Base-by-base conservation (phyloP, 2,329 filamentous ascomycete species). In the Claviceps capensis region DNA sequence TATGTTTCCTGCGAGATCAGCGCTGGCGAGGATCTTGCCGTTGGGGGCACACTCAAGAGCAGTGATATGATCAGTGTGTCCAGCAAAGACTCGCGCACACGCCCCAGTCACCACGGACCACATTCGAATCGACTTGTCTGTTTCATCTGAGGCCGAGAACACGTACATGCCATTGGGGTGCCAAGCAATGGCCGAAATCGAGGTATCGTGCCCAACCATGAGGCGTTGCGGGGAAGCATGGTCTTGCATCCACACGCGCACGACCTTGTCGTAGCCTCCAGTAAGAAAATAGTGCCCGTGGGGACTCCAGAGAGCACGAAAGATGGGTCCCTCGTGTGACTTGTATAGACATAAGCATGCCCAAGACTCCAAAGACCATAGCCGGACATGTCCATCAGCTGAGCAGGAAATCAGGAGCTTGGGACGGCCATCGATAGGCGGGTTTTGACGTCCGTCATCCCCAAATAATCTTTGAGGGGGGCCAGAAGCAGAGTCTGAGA, bases 281-380 rank as follows among this genome's bases (percentile, higher is more conserved):
- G 86, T 90, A 40, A 87, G 76, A 63, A 98, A 98, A 70, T 98
- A 98, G 68, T 97, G 90, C 0, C 93, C 93, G 52, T 89, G 90
- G 0, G 93, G 93, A 4, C 88, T 85, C 86, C 91, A 98, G 13
- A 82, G 78, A 5, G 95, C 77, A 58, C 91, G 85, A 78, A 88
- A 93, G 5, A 96, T 83, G 0, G 93, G 90, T 2, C 86, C 86
- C 57, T 90, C 86, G 62, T 97, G 93, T 2, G 88, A 89, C 63
- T 91, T 94, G 73, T 96, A 98, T 13, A 95, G 82, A 50, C 94
- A 93, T 49, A 97, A 76, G 59, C 88, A 95, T n/a, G 85, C 80
- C 84, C 88, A 97, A 16, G 86, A 81, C 59, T 96, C 89, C 2
- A 97, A 72, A 13, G 86, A 95, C 93, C 93, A 98, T 2, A 98